These are phyloP conservation scores for Aspergillus tamarii DNA, from an alignment of 2,329 filamentous ascomycete genomes.

Conservation along the genomic window DNA sequence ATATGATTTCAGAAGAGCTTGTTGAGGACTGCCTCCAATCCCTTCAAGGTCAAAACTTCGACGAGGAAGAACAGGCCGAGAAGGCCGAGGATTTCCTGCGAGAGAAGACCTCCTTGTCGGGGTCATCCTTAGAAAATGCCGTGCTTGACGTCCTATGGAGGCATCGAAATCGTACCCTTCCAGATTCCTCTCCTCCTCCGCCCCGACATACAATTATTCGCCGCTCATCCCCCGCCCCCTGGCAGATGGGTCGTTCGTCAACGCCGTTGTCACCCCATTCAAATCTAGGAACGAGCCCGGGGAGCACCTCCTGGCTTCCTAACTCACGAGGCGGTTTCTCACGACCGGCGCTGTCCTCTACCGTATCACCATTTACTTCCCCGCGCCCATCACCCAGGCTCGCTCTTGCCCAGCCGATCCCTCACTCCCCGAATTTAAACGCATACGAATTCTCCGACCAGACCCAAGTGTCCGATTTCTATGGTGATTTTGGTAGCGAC, in stretches of 20 bases:
- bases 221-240: conserved; percentile 87
- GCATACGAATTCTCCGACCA: conserved; percentile 93
- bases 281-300: conserved; percentile 73
- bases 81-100: conserved; percentile 83
- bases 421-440: conserved; percentile 90
- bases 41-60: conserved; percentile 77
- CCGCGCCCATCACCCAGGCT: conserved; percentile 90
- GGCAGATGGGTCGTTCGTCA: conserved; percentile 74
- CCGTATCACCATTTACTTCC: conserved; percentile 88
- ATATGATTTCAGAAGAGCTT: conserved; percentile 89
- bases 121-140: conserved; percentile 81
- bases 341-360: conserved; percentile 74
- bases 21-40: conserved; percentile 91
- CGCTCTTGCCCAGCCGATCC: conserved; percentile 88
- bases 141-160: conserved; percentile 87
- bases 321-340: conserved; percentile 73
- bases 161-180: conserved; percentile 44
- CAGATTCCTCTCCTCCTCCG: conserved; percentile 77
- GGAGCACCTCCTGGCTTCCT: conserved; percentile 78
- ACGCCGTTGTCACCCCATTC: conserved; percentile 86
- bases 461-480: conserved; percentile 79
- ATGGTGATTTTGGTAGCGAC: conserved; percentile 88
- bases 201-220: conserved; percentile 88
- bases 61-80: conserved; percentile 96
- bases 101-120: conserved; percentile 74